phyloP scores from a whole-genome alignment of 208 protist genomes.

The Naegleria fowleri region DNA sequence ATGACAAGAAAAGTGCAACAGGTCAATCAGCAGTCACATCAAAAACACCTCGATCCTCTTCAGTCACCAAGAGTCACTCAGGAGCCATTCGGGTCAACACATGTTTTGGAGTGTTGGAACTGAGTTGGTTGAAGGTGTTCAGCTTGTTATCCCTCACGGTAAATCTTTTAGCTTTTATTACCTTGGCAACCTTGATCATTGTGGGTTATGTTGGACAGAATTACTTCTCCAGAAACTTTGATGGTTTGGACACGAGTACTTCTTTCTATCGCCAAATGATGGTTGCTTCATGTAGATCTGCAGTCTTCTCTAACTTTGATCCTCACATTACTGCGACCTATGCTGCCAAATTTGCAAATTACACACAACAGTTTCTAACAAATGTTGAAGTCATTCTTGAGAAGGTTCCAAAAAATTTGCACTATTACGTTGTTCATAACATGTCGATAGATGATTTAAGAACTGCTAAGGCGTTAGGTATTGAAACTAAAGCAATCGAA shows the following conservation, averaged over 20 bases:
- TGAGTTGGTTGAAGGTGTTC: not conserved
- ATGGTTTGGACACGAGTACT: not conserved
- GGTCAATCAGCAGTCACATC: not conserved
- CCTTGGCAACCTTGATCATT: not conserved
- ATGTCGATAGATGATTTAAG: not conserved
- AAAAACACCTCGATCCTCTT: not conserved
- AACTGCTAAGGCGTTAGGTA: not conserved
- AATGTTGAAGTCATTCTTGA: not conserved
- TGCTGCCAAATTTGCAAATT: not conserved
- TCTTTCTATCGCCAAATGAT: not conserved
- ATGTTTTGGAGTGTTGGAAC: not conserved
- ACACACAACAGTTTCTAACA: not conserved
- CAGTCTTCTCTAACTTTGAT: not conserved
- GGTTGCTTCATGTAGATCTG: not conserved
- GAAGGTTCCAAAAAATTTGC: not conserved
- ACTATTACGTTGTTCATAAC: not conserved
- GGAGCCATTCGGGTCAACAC: not conserved
- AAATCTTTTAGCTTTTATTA: not conserved
- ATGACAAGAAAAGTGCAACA: too few species aligned
- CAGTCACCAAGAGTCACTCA: not conserved
- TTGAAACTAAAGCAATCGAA: not conserved
- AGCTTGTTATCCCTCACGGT: not conserved
- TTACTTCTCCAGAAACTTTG: not conserved
- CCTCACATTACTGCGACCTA: not conserved
- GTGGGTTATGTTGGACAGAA: not conserved